Conservation (phyloP, 2,329 filamentous ascomycete genomes). For the Colletotrichum liriopes region DNA sequence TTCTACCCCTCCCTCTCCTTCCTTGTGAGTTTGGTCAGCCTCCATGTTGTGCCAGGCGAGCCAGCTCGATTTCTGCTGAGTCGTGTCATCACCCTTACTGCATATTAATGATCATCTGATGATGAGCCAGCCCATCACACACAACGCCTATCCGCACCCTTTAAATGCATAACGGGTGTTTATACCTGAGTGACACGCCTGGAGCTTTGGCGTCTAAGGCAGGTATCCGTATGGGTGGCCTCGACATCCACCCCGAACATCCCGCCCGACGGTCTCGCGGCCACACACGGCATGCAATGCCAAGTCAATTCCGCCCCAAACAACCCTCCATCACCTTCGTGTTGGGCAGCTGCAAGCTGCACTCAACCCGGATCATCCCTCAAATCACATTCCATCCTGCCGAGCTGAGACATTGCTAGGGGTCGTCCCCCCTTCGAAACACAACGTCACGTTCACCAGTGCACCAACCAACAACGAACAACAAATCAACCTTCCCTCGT, state of each 20-base stretch:
- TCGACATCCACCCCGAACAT: constrained; percentile 7
- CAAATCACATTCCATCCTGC: constrained; percentile 10
- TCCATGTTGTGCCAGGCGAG: constrained; percentile 5
- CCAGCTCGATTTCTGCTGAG: constrained; percentile 11
- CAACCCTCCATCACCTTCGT: not conserved
- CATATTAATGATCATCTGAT: constrained; percentile 39
- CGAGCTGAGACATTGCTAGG: constrained; percentile 27
- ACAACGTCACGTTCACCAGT: constrained; percentile 15
- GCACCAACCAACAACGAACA: constrained; percentile 31
- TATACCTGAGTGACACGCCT: not conserved
- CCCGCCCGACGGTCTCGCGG: not conserved
- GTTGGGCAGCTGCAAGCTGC: constrained; percentile 18
- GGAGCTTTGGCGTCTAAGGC: not conserved
- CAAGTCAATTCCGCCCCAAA: not conserved
- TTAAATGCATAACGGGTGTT: constrained; percentile 33
- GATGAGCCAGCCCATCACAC: constrained; percentile 29
- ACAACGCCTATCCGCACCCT: constrained; percentile 25
- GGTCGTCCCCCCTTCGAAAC: not conserved
- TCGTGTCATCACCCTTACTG: constrained; percentile 3
- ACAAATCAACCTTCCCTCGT: constrained; percentile 41
- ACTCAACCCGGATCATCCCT: not conserved
- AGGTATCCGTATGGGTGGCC: constrained; percentile 1
- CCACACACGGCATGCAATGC: not conserved
- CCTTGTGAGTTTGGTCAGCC: constrained; percentile 4
- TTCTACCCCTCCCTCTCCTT: constrained; percentile 1